Evolutionary conservation across 495 filamentous ascomycete genomes (phyloP), one percentile per base, ranked within the genome.

Genomic region (Tetracladium setigerum): DNA sequence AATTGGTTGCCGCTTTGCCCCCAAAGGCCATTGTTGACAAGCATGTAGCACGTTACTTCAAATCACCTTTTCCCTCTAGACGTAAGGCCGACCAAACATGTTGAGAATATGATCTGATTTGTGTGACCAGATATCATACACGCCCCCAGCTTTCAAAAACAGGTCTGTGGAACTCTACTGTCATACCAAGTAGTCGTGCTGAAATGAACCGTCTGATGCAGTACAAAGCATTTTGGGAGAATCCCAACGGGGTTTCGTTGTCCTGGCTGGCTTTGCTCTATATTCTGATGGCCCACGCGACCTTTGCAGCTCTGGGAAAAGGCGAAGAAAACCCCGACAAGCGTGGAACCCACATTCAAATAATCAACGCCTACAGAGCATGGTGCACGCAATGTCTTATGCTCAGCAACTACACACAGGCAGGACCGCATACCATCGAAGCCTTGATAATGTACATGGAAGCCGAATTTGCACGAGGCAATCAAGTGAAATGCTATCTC

Each of bases 31-130:
- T 70, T 5, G 61, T 66, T 18, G 70, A 71, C 40, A 52, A 64
- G 41, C 44, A 76, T 30, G 65, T 74, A 38, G 66, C 66, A 51
- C 61, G 65, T 38, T 75, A 74, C 53, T 73, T 78, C 53, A 67
- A 66, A 47, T 70, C 70, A 12, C 66, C 65, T 44, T 69, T 66
- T 44, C 66, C 66, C 31, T 68, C 65, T 52, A 50, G 65, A 53
- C 65, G 51, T 59, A 22, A 46, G 52, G 40, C 18, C 22, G 22
- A 3, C 3, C 22, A 3, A 34, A 19, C 33, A 27, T 27, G 22
- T 27, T 27, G 30, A 30, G 45, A 30, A 13, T 8, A 34, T 5
- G 22, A 27, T 27, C 22, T 32, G 41, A 39, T 33, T 14, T 0
- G 38, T 39, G 33, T 15, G 9, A 19, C n/a, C 17, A 52, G 33